Evolutionary conservation across 805 yeast genomes (phyloP).

Genomic region (Komagataella phaffii): DNA sequence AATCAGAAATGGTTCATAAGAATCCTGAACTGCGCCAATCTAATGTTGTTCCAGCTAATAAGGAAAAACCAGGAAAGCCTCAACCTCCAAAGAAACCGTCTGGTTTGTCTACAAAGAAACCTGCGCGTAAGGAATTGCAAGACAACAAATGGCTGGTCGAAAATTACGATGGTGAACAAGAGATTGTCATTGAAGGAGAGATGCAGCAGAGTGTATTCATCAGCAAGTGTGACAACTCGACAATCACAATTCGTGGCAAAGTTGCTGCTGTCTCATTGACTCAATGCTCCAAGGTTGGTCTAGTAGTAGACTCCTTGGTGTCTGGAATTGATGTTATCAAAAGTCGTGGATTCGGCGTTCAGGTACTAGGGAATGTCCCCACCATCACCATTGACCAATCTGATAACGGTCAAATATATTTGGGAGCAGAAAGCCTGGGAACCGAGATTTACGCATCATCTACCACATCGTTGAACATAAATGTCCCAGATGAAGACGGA

Average conservation of each 20-base stretch:
- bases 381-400: slow-evolving; percentile 80
- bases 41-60: slow-evolving; percentile 27
- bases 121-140: slow-evolving; percentile 52
- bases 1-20: slow-evolving; percentile 87
- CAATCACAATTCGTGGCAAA: slow-evolving; percentile 81
- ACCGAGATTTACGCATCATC: slow-evolving; percentile 76
- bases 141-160: slow-evolving; percentile 88
- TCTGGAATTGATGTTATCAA: slow-evolving; percentile 85
- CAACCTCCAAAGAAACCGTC: slow-evolving; percentile 77
- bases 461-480: slow-evolving; percentile 75
- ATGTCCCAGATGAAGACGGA: slow-evolving; percentile 61
- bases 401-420: slow-evolving; percentile 73
- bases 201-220: slow-evolving; percentile 84
- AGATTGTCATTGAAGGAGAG: slow-evolving; percentile 61
- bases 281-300: slow-evolving; percentile 56
- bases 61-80: slow-evolving; percentile 37
- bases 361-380: slow-evolving; percentile 72
- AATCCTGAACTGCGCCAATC: slow-evolving; percentile 67
- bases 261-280: slow-evolving; percentile 78
- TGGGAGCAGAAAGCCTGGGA: slow-evolving; percentile 56
- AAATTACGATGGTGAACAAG: slow-evolving; percentile 52
- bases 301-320: slow-evolving; percentile 74
- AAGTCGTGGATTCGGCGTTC: slow-evolving; percentile 69
- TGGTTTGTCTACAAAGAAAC: slow-evolving; percentile 33
- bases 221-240: slow-evolving; percentile 61